A percentile compares a stretch with the other conserved stretches of the same genome.
These are phyloP conservation scores for Xeromyces bisporus DNA, from an alignment of 495 filamentous ascomycete genomes.

Conservation along the genomic window DNA sequence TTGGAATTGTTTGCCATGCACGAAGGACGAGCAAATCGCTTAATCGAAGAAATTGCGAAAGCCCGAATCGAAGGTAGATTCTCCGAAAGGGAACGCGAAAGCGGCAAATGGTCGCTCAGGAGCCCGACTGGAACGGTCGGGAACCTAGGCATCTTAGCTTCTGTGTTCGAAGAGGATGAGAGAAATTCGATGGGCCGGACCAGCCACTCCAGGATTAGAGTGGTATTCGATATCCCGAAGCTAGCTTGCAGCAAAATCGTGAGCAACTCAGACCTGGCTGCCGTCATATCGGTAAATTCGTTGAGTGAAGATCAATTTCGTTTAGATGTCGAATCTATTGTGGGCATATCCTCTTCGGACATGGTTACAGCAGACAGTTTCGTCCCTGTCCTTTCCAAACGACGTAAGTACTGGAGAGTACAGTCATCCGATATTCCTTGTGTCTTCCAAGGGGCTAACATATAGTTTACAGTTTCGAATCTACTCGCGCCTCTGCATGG, in stretches of 20 bases:
- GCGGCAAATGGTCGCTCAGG: conserved; percentile 60
- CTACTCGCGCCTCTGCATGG: conserved; percentile 52
- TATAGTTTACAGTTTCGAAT: conserved; percentile 32
- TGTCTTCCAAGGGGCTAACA: conserved; percentile 5
- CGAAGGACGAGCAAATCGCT: conserved; percentile 58
- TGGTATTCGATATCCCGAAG: conserved; percentile 24
- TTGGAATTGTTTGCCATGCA: conserved; percentile 43
- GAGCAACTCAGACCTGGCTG: conserved; percentile 16
- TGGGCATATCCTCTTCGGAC: conserved; percentile 48
- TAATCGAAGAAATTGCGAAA: conserved; percentile 73
- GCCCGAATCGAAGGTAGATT: conserved; percentile 76
- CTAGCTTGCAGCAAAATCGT: conserved; percentile 14
- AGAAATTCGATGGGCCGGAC: conserved; percentile 10
- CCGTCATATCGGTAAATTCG: conserved; percentile 20
- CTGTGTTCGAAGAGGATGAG: conserved; percentile 56
- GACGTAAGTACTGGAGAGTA: conserved; percentile 45
- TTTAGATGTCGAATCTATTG: conserved; percentile 40
- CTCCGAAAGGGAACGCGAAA: conserved; percentile 60
- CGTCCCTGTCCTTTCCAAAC: conserved; percentile 47
- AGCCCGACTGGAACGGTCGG: conserved; percentile 41
- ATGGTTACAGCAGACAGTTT: conserved; percentile 51
- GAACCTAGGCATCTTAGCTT: conserved; percentile 49
- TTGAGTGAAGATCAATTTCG: conserved; percentile 31
- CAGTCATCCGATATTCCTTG: too few species aligned
- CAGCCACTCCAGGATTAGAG: conserved; percentile 17